These are phyloP conservation scores for Xylaria nigripes DNA, from an alignment of 495 filamentous ascomycete species.

Conservation along the genomic window DNA sequence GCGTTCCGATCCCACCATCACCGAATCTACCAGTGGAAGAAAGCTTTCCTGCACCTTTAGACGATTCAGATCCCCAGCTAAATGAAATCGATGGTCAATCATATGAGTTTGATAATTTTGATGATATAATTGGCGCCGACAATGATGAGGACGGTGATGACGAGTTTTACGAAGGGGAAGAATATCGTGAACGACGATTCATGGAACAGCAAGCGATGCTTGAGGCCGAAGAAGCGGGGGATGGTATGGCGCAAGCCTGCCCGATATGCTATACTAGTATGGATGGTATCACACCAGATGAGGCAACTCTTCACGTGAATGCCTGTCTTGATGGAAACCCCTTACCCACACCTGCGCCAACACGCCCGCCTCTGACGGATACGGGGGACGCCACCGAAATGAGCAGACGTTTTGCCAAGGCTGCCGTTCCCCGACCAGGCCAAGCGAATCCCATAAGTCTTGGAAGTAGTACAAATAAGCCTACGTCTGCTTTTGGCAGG, in stretches of 20 bases:
- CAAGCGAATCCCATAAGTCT: slow-evolving; percentile 66
- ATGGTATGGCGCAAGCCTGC: slow-evolving; percentile 46
- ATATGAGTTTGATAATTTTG: slow-evolving; percentile 60
- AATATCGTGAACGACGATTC: slow-evolving; percentile 50
- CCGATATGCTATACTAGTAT: slow-evolving; percentile 68
- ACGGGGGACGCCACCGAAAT: slow-evolving; percentile 30
- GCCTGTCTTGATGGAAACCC: slow-evolving; percentile 80
- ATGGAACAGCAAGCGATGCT: slow-evolving; percentile 56
- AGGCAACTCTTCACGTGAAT: slow-evolving; percentile 75
- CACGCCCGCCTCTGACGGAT: slow-evolving; percentile 20
- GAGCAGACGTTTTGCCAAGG: slow-evolving; percentile 52
- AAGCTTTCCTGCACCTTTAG: slow-evolving; percentile 14
- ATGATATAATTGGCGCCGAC: slow-evolving; percentile 41
- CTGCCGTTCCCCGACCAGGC: slow-evolving; percentile 62
- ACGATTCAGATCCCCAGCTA: slow-evolving; percentile 44
- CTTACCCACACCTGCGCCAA: slow-evolving; percentile 34
- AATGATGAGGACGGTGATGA: slow-evolving; percentile 38
- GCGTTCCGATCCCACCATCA: slow-evolving; percentile 10
- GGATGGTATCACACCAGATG: slow-evolving; percentile 48
- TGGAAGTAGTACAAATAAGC: slow-evolving; percentile 24
- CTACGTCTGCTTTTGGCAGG: slow-evolving; percentile 71
- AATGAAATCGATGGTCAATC: slow-evolving; percentile 42
- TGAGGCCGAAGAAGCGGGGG: slow-evolving; percentile 43
- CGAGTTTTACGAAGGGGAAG: slow-evolving; percentile 56
- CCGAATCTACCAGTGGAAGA: slow-evolving; percentile 21